Evolutionary conservation across 1,139 yeast species (phyloP).

Genomic region (Pneumocystis jirovecii): DNA sequence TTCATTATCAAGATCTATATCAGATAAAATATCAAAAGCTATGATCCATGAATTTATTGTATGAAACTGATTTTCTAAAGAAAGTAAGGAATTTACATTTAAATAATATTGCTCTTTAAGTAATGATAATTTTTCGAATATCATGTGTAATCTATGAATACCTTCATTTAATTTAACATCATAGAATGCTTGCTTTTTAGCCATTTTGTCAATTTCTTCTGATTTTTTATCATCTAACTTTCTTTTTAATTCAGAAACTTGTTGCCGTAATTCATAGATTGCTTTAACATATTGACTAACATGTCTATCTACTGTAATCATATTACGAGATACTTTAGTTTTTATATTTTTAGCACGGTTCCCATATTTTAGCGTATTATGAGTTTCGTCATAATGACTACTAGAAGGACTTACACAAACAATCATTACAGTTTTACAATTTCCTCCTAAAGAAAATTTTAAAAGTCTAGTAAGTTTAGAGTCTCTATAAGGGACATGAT

Average conservation of each 20-base stretch:
- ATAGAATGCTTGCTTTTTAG: neutral
- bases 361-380: slow-evolving; percentile 79
- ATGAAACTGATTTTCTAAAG: neutral
- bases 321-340: slow-evolving; percentile 63
- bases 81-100: neutral
- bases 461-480: slow-evolving; percentile 75
- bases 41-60: neutral
- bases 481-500: slow-evolving; percentile 83
- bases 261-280: slow-evolving; percentile 69
- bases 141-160: neutral
- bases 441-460: slow-evolving; percentile 86
- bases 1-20: neutral
- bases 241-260: slow-evolving; percentile 52
- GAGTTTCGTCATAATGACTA: slow-evolving; percentile 55
- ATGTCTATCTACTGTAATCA: slow-evolving; percentile 65
- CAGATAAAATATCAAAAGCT: neutral
- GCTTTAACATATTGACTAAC: slow-evolving; percentile 76
- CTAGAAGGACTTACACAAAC: slow-evolving; percentile 65
- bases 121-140: neutral
- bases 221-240: slow-evolving; percentile 17
- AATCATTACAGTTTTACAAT: slow-evolving; percentile 69
- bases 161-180: neutral
- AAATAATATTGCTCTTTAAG: neutral
- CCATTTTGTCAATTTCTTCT: neutral
- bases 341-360: slow-evolving; percentile 86